Evolutionary conservation across 768 basidiomycete genomes (phyloP).

Genomic region (Kwoniella mangroviensis): DNA sequence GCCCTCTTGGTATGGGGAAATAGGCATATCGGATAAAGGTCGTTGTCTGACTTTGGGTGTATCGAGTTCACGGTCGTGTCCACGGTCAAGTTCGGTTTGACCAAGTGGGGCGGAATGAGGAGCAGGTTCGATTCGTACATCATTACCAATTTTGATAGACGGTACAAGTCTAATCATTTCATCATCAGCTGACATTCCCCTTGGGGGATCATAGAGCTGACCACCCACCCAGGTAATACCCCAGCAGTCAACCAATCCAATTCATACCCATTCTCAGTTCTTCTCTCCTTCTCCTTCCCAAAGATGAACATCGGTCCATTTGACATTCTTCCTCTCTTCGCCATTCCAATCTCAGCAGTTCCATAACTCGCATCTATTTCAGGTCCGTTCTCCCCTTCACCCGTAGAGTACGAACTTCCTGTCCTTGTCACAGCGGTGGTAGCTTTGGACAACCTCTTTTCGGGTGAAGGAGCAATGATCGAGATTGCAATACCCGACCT

Average conservation of each 20-base stretch:
- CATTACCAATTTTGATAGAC: conserved; percentile 31
- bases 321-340: conserved; percentile 41
- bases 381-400: conserved; percentile 1
- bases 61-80: not conserved
- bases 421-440: not conserved
- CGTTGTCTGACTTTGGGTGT: conserved; percentile 8
- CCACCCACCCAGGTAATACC: conserved; percentile 39
- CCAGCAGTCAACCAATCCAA: conserved; percentile 47
- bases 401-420: conserved; percentile 8
- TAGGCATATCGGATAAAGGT: conserved; percentile 8
- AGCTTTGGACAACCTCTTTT: conserved; percentile 7
- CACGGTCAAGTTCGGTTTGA: not conserved
- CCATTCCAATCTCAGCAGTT: conserved; percentile 25
- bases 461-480: conserved; percentile 24
- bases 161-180: conserved; percentile 30
- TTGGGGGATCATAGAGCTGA: not conserved
- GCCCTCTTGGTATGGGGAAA: conserved; percentile 14
- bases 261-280: conserved; percentile 28
- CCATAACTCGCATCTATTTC: conserved; percentile 9
- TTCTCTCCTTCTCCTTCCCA: conserved; percentile 4
- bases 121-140: conserved; percentile 27
- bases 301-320: conserved; percentile 42
- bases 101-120: conserved; percentile 12
- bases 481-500: conserved; percentile 22
- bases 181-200: not conserved